Evolutionary conservation across 495 filamentous ascomycete species (phyloP).

Genomic region (Penicilliopsis zonata): DNA sequence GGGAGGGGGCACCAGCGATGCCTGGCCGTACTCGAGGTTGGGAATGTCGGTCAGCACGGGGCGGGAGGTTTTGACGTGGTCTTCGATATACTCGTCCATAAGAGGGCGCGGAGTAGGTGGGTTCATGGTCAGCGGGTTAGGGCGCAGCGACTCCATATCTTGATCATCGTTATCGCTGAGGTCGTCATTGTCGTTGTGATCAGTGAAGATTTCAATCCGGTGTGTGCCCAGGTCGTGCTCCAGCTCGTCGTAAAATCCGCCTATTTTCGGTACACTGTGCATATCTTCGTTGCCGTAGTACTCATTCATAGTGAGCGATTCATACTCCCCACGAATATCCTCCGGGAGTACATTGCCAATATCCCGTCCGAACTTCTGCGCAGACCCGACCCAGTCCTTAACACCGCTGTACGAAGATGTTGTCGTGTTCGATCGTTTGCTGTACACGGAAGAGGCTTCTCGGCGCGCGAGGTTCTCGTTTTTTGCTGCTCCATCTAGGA

Average conservation of each 20-base stretch:
- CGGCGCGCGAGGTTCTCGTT: constrained; percentile 24
- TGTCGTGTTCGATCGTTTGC: constrained; percentile 27
- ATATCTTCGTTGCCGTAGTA: constrained; percentile 25
- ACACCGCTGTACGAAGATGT: constrained; percentile 18
- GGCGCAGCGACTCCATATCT: constrained; percentile 12
- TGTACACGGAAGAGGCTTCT: constrained; percentile 34
- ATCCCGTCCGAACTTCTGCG: constrained; percentile 19
- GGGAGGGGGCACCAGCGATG: constrained; percentile 6
- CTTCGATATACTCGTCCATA: constrained; percentile 9
- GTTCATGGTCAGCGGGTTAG: constrained; percentile 41
- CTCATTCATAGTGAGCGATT: constrained; percentile 26
- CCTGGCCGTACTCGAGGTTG: constrained; percentile 19
- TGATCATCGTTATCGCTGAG: constrained; percentile 35
- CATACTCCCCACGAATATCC: constrained; percentile 28
- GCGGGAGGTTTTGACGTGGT: constrained; percentile 15
- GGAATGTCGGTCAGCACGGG: constrained; percentile 22
- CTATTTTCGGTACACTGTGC: constrained; percentile 4
- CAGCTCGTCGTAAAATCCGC: constrained; percentile 12
- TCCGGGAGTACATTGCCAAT: constrained; percentile 20
- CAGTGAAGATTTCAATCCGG: constrained; percentile 32
- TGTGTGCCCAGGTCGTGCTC: constrained; percentile 28
- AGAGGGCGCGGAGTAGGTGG: constrained; percentile 38
- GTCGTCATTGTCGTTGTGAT: constrained; percentile 32
- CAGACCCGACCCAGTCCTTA: constrained; percentile 27
- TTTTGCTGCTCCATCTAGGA: constrained; percentile 9